These are phyloP conservation scores for Coniochaeta sp. DNA, from an alignment of 2,329 filamentous ascomycete species.

Conservation along the genomic window DNA sequence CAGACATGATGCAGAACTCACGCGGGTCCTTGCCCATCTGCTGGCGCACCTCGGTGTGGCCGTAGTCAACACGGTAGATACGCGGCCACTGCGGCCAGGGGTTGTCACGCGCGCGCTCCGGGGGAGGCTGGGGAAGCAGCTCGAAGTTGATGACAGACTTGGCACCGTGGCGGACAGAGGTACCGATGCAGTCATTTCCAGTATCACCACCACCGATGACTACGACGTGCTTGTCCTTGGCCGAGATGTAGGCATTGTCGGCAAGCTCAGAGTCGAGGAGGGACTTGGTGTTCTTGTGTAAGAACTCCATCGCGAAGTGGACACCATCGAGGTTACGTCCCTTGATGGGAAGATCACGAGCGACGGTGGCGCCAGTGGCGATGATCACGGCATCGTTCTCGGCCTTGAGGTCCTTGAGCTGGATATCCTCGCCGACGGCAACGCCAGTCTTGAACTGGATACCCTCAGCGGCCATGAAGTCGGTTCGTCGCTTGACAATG, in stretches of 20 bases:
- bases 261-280: conserved; percentile 83
- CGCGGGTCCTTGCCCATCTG: conserved; percentile 95
- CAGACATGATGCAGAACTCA: conserved; percentile 97
- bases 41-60: conserved; percentile 90
- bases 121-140: conserved; percentile 83
- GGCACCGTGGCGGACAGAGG: conserved; percentile 88
- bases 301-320: conserved; percentile 95
- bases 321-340: conserved; percentile 83
- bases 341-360: conserved; percentile 85
- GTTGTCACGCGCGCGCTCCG: conserved; percentile 87
- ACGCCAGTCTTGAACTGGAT: conserved; percentile 74
- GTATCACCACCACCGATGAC: conserved; percentile 98
- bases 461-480: conserved; percentile 90
- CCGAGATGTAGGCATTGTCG: conserved; percentile 83
- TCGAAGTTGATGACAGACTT: conserved; percentile 97
- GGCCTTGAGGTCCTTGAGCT: conserved; percentile 64
- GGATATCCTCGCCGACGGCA: conserved; percentile 68
- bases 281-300: conserved; percentile 97
- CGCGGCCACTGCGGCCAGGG: conserved; percentile 98
- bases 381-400: conserved; percentile 80
- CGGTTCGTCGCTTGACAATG: conserved; percentile 88
- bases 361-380: conserved; percentile 87
- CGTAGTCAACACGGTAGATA: conserved; percentile 97
- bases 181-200: conserved; percentile 96
- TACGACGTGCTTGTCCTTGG: conserved; percentile 91